These are phyloP conservation scores for Pseudogymnoascus sp. DNA, from an alignment of 2,329 filamentous ascomycete species.

Conservation along the genomic window DNA sequence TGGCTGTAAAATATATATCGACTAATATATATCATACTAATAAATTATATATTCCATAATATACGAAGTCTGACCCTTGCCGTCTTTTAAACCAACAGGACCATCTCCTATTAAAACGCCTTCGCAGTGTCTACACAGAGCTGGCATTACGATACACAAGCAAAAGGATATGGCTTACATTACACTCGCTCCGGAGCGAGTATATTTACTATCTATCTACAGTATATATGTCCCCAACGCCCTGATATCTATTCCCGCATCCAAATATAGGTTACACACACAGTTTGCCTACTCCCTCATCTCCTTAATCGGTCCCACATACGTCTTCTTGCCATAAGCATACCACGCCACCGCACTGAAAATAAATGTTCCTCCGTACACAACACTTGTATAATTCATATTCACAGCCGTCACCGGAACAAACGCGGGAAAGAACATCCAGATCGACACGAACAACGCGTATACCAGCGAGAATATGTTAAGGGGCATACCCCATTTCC, in stretches of 20 bases:
- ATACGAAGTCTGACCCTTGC: not conserved
- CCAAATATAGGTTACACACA: not conserved
- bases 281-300: not conserved
- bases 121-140: no score
- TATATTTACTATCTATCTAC: constrained; percentile 5
- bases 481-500: constrained; percentile 18
- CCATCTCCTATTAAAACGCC: not conserved
- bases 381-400: constrained; percentile 10
- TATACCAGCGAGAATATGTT: constrained; percentile 14
- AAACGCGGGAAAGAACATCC: constrained; percentile 27
- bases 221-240: not conserved
- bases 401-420: not conserved
- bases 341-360: not conserved
- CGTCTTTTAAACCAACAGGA: not conserved
- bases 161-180: not conserved
- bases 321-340: not conserved
- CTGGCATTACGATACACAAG: not conserved
- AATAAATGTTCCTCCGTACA: constrained; percentile 2
- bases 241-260: not conserved
- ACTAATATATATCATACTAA: not conserved
- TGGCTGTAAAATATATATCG: not conserved
- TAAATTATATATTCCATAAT: not conserved
- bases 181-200: not conserved
- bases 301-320: constrained; percentile 6
- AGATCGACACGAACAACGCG: constrained; percentile 38